These are phyloP conservation scores for Westerdykella ornata DNA, from an alignment of 2,329 filamentous ascomycete genomes.

Conservation along the genomic window DNA sequence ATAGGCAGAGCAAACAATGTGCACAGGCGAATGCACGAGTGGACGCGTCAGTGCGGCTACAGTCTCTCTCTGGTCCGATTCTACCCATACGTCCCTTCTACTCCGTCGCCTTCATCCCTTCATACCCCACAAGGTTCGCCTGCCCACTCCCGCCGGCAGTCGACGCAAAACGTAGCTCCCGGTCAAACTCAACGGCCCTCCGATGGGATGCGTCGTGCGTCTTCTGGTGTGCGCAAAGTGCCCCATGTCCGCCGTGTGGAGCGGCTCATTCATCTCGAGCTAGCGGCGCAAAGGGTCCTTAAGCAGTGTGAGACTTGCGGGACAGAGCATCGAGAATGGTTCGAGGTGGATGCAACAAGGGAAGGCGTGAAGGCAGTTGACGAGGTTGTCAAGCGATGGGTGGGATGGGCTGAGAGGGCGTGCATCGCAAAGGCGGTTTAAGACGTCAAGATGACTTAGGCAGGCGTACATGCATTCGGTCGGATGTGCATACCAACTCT, in stretches of 20 bases:
- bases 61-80: slow-evolving; percentile 80
- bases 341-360: slow-evolving; percentile 72
- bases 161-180: slow-evolving; percentile 10
- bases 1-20: slow-evolving; percentile 72
- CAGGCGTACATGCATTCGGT: too few relatives aligned
- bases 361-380: slow-evolving; percentile 63
- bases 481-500: too few relatives aligned
- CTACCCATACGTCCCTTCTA: slow-evolving; percentile 66
- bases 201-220: slow-evolving; percentile 8
- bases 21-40: slow-evolving; percentile 83
- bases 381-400: slow-evolving; percentile 75
- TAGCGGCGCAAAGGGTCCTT: slow-evolving; percentile 55
- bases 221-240: slow-evolving; percentile 55
- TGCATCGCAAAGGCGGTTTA: not conserved
- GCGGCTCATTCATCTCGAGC: slow-evolving; percentile 80
- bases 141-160: slow-evolving; percentile 19
- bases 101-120: slow-evolving; percentile 21
- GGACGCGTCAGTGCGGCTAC: slow-evolving; percentile 88
- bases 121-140: slow-evolving; percentile 21
- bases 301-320: slow-evolving; percentile 70
- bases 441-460: too few relatives aligned
- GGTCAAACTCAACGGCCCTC: slow-evolving; percentile 5
- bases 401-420: slow-evolving; percentile 64
- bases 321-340: slow-evolving; percentile 88
- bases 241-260: slow-evolving; percentile 85